phyloP scores from a whole-genome alignment of 2,329 filamentous ascomycete genomes.

The Trichoderma aggressivum region DNA sequence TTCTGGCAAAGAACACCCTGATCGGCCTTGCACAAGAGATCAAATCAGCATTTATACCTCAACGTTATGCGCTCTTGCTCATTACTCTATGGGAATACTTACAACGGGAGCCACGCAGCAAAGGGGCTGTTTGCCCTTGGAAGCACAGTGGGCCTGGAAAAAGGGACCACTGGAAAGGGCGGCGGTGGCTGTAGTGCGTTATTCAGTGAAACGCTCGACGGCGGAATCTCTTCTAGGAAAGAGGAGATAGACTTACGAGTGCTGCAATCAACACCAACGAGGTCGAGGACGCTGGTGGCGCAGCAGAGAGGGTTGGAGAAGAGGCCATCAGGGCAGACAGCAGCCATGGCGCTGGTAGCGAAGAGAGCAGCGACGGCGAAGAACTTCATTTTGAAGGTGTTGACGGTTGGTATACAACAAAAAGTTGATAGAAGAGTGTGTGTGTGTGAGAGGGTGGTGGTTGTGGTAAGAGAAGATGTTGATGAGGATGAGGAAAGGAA shows the following conservation, averaged over 20 bases:
- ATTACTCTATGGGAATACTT: not conserved
- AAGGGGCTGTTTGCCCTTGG: not conserved
- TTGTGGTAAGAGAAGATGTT: not conserved
- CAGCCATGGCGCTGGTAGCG: not conserved
- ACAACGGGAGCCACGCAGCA: not conserved
- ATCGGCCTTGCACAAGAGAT: not conserved
- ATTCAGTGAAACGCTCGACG: not conserved
- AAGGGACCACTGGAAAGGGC: fast-evolving
- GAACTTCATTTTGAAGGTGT: conserved; percentile 5
- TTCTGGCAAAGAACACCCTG: not conserved
- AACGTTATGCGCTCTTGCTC: not conserved
- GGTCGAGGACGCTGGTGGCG: not conserved
- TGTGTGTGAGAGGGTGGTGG: not conserved
- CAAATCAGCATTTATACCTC: not conserved
- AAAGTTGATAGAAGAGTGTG: not conserved
- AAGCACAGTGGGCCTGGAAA: not conserved
- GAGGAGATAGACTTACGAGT: not conserved
- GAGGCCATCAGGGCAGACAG: not conserved
- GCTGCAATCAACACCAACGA: not conserved
- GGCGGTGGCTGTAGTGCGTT: not conserved
- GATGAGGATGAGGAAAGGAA: not conserved
- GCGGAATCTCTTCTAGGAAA: fast-evolving
- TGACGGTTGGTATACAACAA: not conserved
- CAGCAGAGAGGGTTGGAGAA: not conserved
- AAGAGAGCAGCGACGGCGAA: not conserved